Conservation (phyloP, 2,329 filamentous ascomycete genomes). For the Penicillium sp. region DNA sequence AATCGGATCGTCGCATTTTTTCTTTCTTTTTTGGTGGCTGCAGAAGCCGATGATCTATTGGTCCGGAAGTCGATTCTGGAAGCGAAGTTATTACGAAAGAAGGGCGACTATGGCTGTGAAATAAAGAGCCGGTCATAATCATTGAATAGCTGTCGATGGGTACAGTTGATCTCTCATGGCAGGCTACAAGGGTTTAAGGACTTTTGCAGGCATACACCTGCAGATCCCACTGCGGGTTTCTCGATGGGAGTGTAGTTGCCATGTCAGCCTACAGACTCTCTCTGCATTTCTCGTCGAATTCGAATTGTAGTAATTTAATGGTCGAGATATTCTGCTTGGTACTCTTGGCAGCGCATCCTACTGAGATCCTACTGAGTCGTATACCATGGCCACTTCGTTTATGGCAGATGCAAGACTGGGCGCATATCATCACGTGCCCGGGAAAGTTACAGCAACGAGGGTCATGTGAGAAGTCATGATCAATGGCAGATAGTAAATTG, state of each 20-base stretch:
- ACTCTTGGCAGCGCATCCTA: slow-evolving; percentile 5
- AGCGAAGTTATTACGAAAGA: not conserved
- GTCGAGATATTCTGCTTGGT: not conserved
- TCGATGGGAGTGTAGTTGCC: not conserved
- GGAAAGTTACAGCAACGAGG: not conserved
- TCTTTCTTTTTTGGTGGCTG: slow-evolving; percentile 13
- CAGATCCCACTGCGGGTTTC: slow-evolving; percentile 11
- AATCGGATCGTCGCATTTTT: slow-evolving; percentile 22
- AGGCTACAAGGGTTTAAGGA: not conserved
- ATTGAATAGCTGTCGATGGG: not conserved
- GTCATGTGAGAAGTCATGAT: not conserved
- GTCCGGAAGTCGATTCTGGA: not conserved
- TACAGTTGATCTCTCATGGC: not conserved
- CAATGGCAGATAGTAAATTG: not conserved
- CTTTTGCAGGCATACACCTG: not conserved
- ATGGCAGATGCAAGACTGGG: not conserved
- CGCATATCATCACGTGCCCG: slow-evolving; percentile 8
- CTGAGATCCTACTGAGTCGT: not conserved
- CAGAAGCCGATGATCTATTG: slow-evolving; percentile 15
- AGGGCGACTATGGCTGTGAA: not conserved
- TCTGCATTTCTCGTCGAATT: not conserved
- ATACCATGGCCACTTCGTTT: not conserved
- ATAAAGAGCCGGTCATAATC: not conserved
- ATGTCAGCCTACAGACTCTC: not conserved
- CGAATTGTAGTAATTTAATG: not conserved